These are phyloP conservation scores for Misopates orontium DNA, from an alignment of 257 asterid species.

Conservation along the genomic window DNA sequence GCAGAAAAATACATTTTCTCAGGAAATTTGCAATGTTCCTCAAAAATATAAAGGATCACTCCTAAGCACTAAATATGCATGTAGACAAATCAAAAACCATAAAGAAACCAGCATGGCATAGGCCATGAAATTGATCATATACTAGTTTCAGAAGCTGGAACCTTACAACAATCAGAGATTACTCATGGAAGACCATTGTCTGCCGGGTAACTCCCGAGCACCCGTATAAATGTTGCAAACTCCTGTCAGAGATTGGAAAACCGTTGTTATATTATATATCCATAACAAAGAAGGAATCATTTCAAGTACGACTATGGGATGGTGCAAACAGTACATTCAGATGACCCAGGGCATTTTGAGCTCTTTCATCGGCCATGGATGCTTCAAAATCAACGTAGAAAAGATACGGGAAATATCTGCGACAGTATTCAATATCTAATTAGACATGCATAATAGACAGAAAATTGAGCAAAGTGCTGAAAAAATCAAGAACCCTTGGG, in stretches of 20 bases:
- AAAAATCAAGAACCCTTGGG: conserved; percentile 16
- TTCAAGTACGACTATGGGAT: conserved; percentile 6
- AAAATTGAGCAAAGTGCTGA: background rate
- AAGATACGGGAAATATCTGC: conserved; percentile 92
- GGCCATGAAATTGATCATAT: no score
- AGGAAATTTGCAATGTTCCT: no score
- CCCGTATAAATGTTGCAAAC: conserved; percentile 89
- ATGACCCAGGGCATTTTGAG: conserved; percentile 96
- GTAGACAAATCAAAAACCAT: background rate
- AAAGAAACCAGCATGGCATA: no score
- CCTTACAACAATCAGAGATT: conserved; percentile 31
- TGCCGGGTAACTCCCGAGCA: conserved; percentile 96
- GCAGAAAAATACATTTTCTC: no score
- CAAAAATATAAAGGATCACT: no score
- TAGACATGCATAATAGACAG: conserved; percentile 14
- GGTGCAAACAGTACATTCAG: conserved; percentile 54
- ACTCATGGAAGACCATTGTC: conserved; percentile 69
- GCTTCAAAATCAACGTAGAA: conserved; percentile 98
- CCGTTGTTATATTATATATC: background rate
- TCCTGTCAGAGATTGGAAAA: conserved; percentile 55
- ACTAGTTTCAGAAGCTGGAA: conserved; percentile 10
- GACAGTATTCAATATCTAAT: conserved; percentile 18
- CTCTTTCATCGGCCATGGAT: conserved; percentile 97
- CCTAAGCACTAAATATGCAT: no score
- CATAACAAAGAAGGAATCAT: background rate